Evolutionary conservation across 1,139 yeast genomes (phyloP).

Genomic region (Debaryomyces singareniensis): DNA sequence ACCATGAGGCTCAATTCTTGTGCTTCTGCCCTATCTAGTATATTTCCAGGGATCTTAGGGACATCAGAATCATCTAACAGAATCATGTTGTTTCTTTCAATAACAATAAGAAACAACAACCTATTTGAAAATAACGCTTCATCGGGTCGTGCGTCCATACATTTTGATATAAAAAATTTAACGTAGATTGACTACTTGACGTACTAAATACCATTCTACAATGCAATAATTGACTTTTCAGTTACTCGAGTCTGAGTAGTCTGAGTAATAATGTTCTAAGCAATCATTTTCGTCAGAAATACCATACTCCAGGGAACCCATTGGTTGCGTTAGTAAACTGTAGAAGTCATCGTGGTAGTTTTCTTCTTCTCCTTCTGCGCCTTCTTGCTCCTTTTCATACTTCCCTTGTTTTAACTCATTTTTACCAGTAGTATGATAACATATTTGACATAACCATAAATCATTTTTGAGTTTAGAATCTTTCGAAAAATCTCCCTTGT

Average conservation of each 20-base stretch:
- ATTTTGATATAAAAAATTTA: background rate
- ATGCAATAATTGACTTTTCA: too few species aligned
- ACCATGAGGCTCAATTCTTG: slow-evolving; percentile 64
- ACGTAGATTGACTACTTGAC: too few species aligned
- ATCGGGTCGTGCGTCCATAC: background rate
- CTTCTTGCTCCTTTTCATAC: too few species aligned
- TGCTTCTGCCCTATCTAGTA: slow-evolving; percentile 66
- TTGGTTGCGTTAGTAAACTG: slow-evolving; percentile 22
- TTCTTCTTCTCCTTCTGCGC: too few species aligned
- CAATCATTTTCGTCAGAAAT: slow-evolving; percentile 22
- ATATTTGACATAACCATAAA: slow-evolving; percentile 24
- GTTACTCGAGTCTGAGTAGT: too few species aligned
- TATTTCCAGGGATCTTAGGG: slow-evolving; percentile 80
- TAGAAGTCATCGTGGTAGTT: too few species aligned
- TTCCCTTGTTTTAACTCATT: slow-evolving; percentile 6
- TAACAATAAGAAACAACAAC: background rate
- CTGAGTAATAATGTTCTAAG: too few species aligned
- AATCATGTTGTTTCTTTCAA: slow-evolving; percentile 16
- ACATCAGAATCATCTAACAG: slow-evolving; percentile 52
- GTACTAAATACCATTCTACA: too few species aligned
- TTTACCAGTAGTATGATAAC: slow-evolving; percentile 16
- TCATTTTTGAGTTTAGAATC: slow-evolving; percentile 1
- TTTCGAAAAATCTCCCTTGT: slow-evolving; percentile 1
- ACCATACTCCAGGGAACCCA: slow-evolving; percentile 30
- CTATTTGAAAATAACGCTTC: background rate